These are phyloP conservation scores for Ilyonectria robusta DNA, from an alignment of 2,329 filamentous ascomycete genomes.

Conservation along the genomic window DNA sequence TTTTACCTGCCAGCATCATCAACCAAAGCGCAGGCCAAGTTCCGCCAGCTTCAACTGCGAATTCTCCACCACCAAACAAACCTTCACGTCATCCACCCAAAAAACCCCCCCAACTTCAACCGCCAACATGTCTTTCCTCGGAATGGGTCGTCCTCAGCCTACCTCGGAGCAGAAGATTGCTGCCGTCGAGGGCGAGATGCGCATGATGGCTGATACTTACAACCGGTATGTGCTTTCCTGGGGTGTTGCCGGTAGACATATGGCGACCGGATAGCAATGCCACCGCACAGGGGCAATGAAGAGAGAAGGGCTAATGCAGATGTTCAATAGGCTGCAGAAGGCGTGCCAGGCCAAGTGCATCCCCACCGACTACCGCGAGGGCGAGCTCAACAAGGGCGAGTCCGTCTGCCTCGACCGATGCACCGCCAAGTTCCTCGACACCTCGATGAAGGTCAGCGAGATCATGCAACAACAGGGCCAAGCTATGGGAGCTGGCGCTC, in stretches of 20 bases:
- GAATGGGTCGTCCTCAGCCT: slow-evolving; percentile 79
- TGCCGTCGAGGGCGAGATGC: slow-evolving; percentile 95
- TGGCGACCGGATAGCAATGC: background rate
- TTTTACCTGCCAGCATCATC: slow-evolving; percentile 39
- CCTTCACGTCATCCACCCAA: slow-evolving; percentile 9
- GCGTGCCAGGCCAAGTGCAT: slow-evolving; percentile 96
- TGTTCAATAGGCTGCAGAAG: slow-evolving; percentile 78
- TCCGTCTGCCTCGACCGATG: slow-evolving; percentile 98
- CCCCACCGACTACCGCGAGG: slow-evolving; percentile 92
- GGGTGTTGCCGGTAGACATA: background rate
- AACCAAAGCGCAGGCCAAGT: slow-evolving; percentile 19
- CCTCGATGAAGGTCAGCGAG: slow-evolving; percentile 97
- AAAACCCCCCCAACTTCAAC: slow-evolving; percentile 19
- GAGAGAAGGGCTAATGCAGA: slow-evolving; percentile 6
- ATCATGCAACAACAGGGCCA: slow-evolving; percentile 93
- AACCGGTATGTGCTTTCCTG: slow-evolving; percentile 77
- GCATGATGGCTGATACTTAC: slow-evolving; percentile 98
- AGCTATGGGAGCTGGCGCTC: slow-evolving; percentile 66
- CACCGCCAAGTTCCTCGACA: slow-evolving; percentile 98
- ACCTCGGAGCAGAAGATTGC: slow-evolving; percentile 98
- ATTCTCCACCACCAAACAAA: slow-evolving; percentile 21
- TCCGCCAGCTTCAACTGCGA: slow-evolving; percentile 29
- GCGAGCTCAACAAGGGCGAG: slow-evolving; percentile 98
- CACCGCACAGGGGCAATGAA: background rate
- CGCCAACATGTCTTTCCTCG: slow-evolving; percentile 61